Evolutionary conservation across 1,284 basidiomycete species (phyloP), one percentile per base, ranked within the genome.

Genomic region (Peniophora sp.): DNA sequence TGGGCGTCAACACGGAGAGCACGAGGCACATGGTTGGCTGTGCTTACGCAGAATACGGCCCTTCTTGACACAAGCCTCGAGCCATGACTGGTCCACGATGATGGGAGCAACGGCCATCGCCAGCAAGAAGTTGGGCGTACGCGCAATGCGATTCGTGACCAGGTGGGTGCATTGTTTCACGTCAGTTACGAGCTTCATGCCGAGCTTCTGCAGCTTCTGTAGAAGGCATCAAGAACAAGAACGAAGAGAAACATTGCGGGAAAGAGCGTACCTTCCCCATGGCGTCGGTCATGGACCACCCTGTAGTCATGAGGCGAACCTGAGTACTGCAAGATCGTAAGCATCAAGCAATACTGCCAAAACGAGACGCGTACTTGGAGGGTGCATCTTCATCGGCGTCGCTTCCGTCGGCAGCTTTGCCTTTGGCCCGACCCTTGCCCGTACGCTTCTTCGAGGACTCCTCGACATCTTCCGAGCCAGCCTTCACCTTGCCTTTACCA

Each of bases 41-140:
- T 20, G 25, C 85, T 55, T 56, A 90, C 90, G 75, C 39, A 91
- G 66, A 3, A 92, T 65, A 39, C 68, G 71, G 48, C 76, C 78
- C 2, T 72, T 71, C 23, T 70, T 70, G 2, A 77, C 75, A 22
- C 79, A 86, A 1, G 77, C 75, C 3, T 66, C 68, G 2, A 85
- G 76, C 91, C 91, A 93, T 36, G 77, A 70, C 53, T 76, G 73
- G 2, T 72, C 77, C 14, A 93, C 65, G 47, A 93, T 71, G 55
- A 72, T 72, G 0, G 84, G 83, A 0, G 74, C 78, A 2, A 65
- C 65, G 0, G 83, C 73, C 58, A 92, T 69, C 1, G 87, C 87
- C 58, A 78, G 82, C 2, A 94, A 71, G 61, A 93, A 87, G 61
- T 93, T 94, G 61, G 91, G 86, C 0, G 90, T 93, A 6, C 90